These are phyloP conservation scores for Aspergillus avenaceus DNA, from an alignment of 495 filamentous ascomycete genomes.

Conservation along the genomic window DNA sequence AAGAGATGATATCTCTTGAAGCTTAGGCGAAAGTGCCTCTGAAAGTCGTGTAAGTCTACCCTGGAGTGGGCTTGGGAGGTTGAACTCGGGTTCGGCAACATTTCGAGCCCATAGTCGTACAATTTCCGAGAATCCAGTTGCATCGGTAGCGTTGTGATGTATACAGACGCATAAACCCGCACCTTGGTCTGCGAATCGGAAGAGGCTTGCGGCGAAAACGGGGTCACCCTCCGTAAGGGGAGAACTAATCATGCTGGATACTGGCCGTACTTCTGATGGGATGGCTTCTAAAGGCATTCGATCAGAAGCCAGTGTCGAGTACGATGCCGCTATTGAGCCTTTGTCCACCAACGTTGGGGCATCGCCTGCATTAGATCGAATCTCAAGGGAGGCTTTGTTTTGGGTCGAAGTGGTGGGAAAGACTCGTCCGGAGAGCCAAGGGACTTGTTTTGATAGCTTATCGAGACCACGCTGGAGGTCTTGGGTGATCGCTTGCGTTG, in stretches of 20 bases:
- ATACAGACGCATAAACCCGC: conserved; percentile 5
- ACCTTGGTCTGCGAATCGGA: conserved; percentile 6
- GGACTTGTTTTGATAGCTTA: conserved; percentile 3
- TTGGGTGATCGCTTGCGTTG: not conserved
- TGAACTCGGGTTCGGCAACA: not conserved
- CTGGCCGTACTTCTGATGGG: conserved; percentile 4
- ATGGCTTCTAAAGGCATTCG: conserved; percentile 3
- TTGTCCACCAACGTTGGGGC: conserved; percentile 4
- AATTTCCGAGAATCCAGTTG: conserved; percentile 4
- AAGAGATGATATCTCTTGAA: not conserved
- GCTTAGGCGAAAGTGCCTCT: not conserved
- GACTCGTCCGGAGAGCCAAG: conserved; percentile 6
- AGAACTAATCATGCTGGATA: not conserved
- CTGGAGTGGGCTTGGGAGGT: not conserved
- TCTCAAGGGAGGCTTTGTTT: not conserved
- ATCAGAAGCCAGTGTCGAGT: not conserved
- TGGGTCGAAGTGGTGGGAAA: not conserved
- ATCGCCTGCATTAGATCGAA: not conserved
- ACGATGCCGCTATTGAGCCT: conserved; percentile 1
- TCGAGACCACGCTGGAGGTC: conserved; percentile 6
- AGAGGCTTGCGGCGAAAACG: conserved; percentile 8
- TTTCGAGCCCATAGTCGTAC: conserved; percentile 2
- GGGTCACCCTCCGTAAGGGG: not conserved
- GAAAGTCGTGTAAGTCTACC: not conserved
- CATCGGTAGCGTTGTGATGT: conserved; percentile 10